These are phyloP conservation scores for Rutstroemia sp. DNA, from an alignment of 2,329 filamentous ascomycete species.

Conservation along the genomic window DNA sequence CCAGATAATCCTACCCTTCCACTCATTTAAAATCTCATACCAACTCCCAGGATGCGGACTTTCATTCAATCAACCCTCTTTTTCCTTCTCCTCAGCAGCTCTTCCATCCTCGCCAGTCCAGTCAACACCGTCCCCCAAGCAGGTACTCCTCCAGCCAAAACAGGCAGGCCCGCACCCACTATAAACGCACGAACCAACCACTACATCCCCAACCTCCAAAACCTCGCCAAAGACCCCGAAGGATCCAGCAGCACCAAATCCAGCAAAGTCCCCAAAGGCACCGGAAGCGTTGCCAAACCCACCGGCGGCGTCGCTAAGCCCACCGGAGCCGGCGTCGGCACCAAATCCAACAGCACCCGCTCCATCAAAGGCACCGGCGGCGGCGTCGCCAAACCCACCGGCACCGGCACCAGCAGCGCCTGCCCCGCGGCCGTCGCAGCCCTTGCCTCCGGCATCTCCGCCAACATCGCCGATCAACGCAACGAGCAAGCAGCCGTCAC, in stretches of 20 bases:
- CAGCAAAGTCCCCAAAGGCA: background rate
- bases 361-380: background rate
- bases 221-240: background rate
- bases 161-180: too few relatives aligned
- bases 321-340: background rate
- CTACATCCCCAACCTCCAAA: background rate
- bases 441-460: conserved; percentile 17
- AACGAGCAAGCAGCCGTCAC: conserved; percentile 17
- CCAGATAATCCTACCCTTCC: background rate
- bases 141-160: background rate
- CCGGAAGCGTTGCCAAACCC: background rate
- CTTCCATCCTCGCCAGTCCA: background rate
- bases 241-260: background rate
- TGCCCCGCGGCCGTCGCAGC: conserved; percentile 15
- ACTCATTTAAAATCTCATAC: background rate
- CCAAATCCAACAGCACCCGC: background rate
- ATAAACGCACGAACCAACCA: background rate
- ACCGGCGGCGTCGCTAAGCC: background rate
- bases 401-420: background rate
- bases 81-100: background rate
- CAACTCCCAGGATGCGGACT: background rate
- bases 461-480: conserved; percentile 20
- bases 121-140: background rate
- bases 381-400: background rate
- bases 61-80: background rate